Evolutionary conservation across 345 rosid genomes (phyloP).

Genomic region (Syzygium aromaticum): DNA sequence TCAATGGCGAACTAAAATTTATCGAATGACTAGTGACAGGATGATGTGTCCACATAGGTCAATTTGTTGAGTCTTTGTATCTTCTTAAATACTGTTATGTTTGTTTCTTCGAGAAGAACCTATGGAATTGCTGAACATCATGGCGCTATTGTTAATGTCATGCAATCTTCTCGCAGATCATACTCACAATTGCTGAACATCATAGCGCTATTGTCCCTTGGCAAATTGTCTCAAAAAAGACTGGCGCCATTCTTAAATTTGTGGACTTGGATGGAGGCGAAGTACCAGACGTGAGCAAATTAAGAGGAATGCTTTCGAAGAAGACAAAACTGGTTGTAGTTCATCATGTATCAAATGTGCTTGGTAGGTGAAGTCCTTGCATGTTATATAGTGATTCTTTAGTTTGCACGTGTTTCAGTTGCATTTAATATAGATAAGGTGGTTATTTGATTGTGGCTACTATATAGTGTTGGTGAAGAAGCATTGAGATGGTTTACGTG

Average conservation of each 20-base stretch:
- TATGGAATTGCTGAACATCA: neutral
- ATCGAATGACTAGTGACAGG: neutral
- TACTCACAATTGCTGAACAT: constrained; percentile 79
- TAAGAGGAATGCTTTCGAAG: constrained; percentile 49
- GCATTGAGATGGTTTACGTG: neutral
- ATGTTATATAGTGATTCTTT: neutral
- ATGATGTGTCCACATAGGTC: neutral
- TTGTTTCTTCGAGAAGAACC: neutral
- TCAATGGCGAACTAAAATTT: neutral
- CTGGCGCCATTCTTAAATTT: constrained; percentile 70
- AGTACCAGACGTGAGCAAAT: constrained; percentile 43
- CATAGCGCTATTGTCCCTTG: constrained; percentile 97
- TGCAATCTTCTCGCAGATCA: constrained; percentile 36
- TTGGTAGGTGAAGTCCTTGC: constrained; percentile 37
- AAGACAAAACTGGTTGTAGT: constrained; percentile 75
- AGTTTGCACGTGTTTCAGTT: neutral
- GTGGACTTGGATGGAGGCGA: constrained; percentile 54
- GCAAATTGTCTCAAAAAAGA: constrained; percentile 76
- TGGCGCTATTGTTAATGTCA: neutral
- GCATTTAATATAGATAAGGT: neutral
- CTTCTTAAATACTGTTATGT: neutral
- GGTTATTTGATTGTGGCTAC: neutral
- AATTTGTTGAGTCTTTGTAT: neutral
- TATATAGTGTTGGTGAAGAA: neutral
- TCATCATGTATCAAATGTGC: constrained; percentile 87